Evolutionary conservation across 306 rosid species (phyloP).

Genomic region (Argentina anserina): DNA sequence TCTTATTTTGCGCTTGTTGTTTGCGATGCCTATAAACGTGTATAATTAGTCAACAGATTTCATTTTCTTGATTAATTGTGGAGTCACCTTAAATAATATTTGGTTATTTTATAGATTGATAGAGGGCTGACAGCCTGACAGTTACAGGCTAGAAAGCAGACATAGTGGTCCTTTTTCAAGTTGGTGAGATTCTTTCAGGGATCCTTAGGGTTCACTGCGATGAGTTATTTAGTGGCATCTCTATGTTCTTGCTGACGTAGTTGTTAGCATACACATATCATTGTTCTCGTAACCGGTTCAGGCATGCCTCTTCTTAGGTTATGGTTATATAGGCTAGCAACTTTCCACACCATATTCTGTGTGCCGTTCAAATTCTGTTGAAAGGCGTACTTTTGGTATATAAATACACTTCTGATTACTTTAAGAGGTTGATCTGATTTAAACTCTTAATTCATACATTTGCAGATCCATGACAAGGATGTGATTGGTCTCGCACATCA

Average conservation of each 20-base stretch:
- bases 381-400: neutral
- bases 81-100: neutral
- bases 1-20: neutral
- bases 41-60: neutral
- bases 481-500: constrained; percentile 90
- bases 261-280: neutral
- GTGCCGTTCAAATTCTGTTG: neutral
- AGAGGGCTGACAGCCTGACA: neutral
- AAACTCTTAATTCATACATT: neutral
- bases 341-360: neutral
- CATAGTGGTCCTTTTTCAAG: neutral
- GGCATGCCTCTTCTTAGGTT: neutral
- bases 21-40: neutral
- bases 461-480: constrained; percentile 94
- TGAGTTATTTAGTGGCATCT: neutral
- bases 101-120: neutral
- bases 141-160: neutral
- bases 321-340: too few relatives aligned
- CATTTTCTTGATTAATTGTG: neutral
- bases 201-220: neutral
- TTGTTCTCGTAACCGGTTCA: neutral
- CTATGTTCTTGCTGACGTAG: neutral
- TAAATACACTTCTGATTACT: neutral
- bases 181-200: neutral
- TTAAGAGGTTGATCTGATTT: neutral